Percentiles rank a stretch among this genome's conserved stretches.
Conservation (phyloP, 1,139 yeast species). For the Zhuliangozyma blackwelliae region DNA sequence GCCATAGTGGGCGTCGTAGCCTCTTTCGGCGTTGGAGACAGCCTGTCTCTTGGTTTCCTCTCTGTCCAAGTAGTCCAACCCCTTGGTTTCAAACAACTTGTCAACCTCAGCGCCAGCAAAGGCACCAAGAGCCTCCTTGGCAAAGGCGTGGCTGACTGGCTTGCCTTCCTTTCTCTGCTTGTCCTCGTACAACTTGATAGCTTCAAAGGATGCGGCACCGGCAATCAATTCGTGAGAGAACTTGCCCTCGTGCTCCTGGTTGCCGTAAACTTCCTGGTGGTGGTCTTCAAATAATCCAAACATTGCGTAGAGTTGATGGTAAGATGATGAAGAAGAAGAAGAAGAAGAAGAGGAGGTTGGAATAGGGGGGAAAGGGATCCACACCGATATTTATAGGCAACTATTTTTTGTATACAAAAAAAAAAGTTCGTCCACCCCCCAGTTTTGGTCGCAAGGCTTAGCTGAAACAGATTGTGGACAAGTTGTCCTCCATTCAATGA, state of each 20-base stretch:
- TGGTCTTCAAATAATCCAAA: slow-evolving; percentile 33
- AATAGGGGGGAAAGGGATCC: neutral
- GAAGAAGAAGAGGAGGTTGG: neutral
- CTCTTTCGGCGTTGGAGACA: slow-evolving; percentile 15
- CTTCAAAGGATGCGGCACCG: slow-evolving; percentile 33
- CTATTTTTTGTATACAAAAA: too few species aligned
- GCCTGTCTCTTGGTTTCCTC: slow-evolving; percentile 23
- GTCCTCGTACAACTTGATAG: slow-evolving; percentile 29
- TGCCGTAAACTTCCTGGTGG: slow-evolving; percentile 40
- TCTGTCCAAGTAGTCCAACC: slow-evolving; percentile 31
- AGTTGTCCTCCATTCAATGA: neutral
- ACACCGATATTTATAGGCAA: slow-evolving; percentile 2
- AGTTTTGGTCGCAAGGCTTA: too few species aligned
- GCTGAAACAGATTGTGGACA: too few species aligned
- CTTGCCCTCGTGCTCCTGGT: slow-evolving; percentile 23
- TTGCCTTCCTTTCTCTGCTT: slow-evolving; percentile 30
- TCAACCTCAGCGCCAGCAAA: slow-evolving; percentile 32
- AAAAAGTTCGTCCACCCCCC: too few species aligned
- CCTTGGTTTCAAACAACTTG: slow-evolving; percentile 32
- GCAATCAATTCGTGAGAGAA: slow-evolving; percentile 30
- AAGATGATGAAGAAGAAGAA: neutral
- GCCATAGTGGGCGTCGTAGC: slow-evolving; percentile 30
- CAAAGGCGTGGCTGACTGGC: slow-evolving; percentile 28
- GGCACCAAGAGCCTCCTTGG: slow-evolving; percentile 28
- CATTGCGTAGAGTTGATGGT: too few species aligned